Percentiles rank a stretch among this genome's conserved stretches.
These are phyloP conservation scores for Discostella pseudostelligera DNA, from an alignment of 108 stramenopile genomes.

Conservation along the genomic window DNA sequence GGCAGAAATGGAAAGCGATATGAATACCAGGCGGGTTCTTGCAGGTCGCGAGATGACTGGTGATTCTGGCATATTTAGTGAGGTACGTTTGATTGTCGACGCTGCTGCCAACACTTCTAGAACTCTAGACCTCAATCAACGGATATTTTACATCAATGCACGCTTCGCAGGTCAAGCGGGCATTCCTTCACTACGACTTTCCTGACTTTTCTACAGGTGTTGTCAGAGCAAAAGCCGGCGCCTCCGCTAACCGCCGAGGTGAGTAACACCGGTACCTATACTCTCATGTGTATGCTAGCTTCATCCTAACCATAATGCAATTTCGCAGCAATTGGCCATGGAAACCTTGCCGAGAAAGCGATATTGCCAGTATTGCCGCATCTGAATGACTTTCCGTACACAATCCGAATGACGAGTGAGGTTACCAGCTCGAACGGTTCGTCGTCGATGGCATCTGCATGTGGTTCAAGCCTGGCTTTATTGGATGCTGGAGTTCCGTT, in stretches of 20 bases:
- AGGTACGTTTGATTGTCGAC: too few relatives aligned
- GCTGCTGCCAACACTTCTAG: too few relatives aligned
- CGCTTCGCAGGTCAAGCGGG: too few relatives aligned
- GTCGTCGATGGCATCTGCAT: conserved; percentile 78
- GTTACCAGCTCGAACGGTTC: conserved; percentile 83
- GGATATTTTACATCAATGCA: too few relatives aligned
- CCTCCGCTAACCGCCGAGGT: conserved; percentile 62
- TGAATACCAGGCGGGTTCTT: too few relatives aligned
- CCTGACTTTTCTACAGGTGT: conserved; percentile 74
- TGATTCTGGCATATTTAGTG: too few relatives aligned
- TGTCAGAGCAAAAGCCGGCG: conserved; percentile 41
- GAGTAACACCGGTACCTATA: conserved; percentile 18
- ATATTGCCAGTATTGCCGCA: conserved; percentile 79
- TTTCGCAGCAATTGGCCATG: conserved; percentile 63
- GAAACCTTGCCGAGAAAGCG: conserved; percentile 86
- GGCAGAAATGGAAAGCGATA: conserved; percentile 53
- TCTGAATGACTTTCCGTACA: conserved; percentile 78
- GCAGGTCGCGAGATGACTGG: too few relatives aligned
- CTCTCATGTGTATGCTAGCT: conserved; percentile 1
- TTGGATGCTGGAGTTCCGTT: conserved; percentile 93
- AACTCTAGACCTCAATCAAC: too few relatives aligned
- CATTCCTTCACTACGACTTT: conserved; percentile 89
- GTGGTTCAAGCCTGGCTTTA: conserved; percentile 77
- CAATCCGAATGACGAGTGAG: conserved; percentile 80
- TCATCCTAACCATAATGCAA: neutral